phyloP scores from a whole-genome alignment of 1,284 basidiomycete genomes.

The Vanrija sp. region DNA sequence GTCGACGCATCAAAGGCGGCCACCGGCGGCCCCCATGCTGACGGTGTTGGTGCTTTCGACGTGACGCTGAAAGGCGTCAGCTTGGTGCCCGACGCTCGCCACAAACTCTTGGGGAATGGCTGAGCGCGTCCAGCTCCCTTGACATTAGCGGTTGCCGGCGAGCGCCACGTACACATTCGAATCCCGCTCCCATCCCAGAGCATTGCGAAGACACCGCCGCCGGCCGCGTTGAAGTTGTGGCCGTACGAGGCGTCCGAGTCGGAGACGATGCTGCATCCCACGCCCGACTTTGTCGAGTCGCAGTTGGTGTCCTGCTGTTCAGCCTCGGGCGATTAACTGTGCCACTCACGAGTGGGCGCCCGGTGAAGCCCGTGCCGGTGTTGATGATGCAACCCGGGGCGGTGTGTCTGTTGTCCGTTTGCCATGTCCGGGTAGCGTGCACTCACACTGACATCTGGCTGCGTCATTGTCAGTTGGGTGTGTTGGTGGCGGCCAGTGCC shows the following conservation, averaged over 20 bases:
- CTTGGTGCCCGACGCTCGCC: no score
- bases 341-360: constrained; percentile 17
- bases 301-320: constrained; percentile 16
- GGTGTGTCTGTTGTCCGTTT: constrained; percentile 28
- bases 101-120: constrained; percentile 62
- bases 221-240: constrained; percentile 60
- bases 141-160: not conserved
- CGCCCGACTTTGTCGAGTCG: constrained; percentile 52
- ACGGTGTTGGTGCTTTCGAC: constrained; percentile 57
- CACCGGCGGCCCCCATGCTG: constrained; percentile 62
- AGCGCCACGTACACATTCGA: constrained; percentile 57
- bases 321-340: no score
- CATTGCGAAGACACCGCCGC: constrained; percentile 73
- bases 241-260: constrained; percentile 60
- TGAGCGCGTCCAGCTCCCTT: constrained; percentile 62
- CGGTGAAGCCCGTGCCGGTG: constrained; percentile 25
- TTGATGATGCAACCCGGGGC: constrained; percentile 37
- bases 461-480: not conserved
- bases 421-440: not conserved
- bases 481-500: not conserved
- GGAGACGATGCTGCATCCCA: constrained; percentile 65
- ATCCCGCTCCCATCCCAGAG: constrained; percentile 66
- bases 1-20: constrained; percentile 61
- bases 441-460: constrained; percentile 44
- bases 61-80: constrained; percentile 50